These are phyloP conservation scores for Eutrema salsugineum DNA, from an alignment of 441 rosid genomes.

Conservation along the genomic window DNA sequence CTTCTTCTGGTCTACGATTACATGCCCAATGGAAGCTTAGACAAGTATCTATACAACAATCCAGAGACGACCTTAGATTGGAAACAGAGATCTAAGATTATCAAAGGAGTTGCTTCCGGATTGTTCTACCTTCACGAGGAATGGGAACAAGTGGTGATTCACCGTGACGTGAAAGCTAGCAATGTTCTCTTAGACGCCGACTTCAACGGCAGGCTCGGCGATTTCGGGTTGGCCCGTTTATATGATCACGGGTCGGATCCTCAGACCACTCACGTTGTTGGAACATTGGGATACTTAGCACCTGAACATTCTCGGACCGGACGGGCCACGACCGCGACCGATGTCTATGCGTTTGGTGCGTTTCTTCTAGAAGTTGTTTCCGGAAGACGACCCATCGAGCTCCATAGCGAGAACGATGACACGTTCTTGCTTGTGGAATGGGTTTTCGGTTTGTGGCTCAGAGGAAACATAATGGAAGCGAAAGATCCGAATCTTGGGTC, in stretches of 20 bases:
- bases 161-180: slow-evolving; percentile 76
- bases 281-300: slow-evolving; percentile 81
- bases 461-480: slow-evolving; percentile 41
- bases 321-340: slow-evolving; percentile 56
- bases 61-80: slow-evolving; percentile 47
- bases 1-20: slow-evolving; percentile 70
- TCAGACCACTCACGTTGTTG: slow-evolving; percentile 63
- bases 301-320: slow-evolving; percentile 76
- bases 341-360: slow-evolving; percentile 78
- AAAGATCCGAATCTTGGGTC: slow-evolving; percentile 43
- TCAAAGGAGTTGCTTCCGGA: slow-evolving; percentile 68
- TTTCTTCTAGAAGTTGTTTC: slow-evolving; percentile 64
- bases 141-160: slow-evolving; percentile 71
- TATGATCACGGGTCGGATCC: slow-evolving; percentile 76
- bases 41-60: slow-evolving; percentile 50
- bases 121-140: slow-evolving; percentile 74
- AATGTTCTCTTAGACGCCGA: slow-evolving; percentile 63
- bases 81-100: slow-evolving; percentile 64
- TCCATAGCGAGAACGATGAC: slow-evolving; percentile 30
- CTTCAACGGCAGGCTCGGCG: slow-evolving; percentile 60
- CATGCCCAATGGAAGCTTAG: slow-evolving; percentile 80
- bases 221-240: slow-evolving; percentile 76
- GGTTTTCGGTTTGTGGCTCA: slow-evolving; percentile 45
- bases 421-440: slow-evolving; percentile 64
- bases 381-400: slow-evolving; percentile 73